These are phyloP conservation scores for Hordeum marinum DNA, from an alignment of 176 grass and related monocot species.

Conservation along the genomic window DNA sequence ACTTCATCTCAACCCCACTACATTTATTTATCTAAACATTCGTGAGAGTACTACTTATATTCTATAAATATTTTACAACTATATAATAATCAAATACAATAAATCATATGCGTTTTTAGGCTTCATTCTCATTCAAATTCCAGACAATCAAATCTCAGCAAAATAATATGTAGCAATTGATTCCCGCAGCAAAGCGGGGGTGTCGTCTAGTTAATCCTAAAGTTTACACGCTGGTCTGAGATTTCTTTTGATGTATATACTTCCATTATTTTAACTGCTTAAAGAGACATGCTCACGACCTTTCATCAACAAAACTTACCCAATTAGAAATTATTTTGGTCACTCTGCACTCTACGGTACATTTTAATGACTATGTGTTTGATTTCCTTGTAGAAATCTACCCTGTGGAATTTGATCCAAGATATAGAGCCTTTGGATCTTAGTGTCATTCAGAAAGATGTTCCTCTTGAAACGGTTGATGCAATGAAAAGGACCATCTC, in stretches of 20 bases:
- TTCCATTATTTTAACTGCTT: neutral
- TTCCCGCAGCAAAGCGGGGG: too few species aligned
- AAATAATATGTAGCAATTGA: too few species aligned
- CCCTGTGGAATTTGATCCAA: constrained; percentile 87
- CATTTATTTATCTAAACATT: too few species aligned
- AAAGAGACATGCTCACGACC: neutral
- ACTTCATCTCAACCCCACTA: too few species aligned
- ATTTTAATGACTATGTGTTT: constrained; percentile 22
- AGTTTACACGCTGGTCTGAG: neutral
- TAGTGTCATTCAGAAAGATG: constrained; percentile 88
- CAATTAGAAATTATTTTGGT: neutral
- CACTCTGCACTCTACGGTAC: neutral
- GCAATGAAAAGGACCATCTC: constrained; percentile 97
- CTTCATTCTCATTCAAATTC: too few species aligned
- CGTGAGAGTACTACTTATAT: too few species aligned
- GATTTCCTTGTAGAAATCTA: constrained; percentile 59
- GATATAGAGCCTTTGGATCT: constrained; percentile 94
- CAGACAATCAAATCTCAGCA: too few species aligned
- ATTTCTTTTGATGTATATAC: neutral
- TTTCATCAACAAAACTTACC: neutral
- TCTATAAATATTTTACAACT: too few species aligned
- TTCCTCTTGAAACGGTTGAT: constrained; percentile 82
- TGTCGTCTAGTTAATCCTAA: neutral
- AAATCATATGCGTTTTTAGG: too few species aligned
- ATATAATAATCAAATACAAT: too few species aligned